phyloP scores from a whole-genome alignment of 148 eudicot species.

The Rhododendron kiyosumense region DNA sequence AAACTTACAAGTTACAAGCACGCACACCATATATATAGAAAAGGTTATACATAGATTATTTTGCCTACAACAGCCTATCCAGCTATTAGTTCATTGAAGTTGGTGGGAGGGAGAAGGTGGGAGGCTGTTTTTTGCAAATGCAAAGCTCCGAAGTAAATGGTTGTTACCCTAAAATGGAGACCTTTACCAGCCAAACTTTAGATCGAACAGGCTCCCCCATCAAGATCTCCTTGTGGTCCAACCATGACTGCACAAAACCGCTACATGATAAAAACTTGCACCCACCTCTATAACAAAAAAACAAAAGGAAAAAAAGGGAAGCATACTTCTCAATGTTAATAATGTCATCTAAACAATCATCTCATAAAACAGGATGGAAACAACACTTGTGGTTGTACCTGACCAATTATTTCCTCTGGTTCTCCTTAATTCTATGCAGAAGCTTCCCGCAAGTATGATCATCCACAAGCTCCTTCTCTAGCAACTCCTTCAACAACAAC shows the following conservation, averaged over 20 bases:
- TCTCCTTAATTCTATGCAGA: constrained; percentile 38
- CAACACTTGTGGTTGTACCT: background rate
- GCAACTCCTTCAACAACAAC: constrained; percentile 49
- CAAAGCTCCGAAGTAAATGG: background rate
- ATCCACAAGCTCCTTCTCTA: constrained; percentile 49
- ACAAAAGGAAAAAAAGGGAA: background rate
- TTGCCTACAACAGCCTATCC: background rate
- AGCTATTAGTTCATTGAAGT: background rate
- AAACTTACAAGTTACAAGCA: background rate
- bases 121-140: background rate
- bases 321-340: background rate
- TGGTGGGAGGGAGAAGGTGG: background rate
- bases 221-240: background rate
- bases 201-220: background rate
- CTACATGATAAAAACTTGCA: background rate
- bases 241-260: background rate
- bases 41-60: background rate
- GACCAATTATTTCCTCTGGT: constrained; percentile 4
- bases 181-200: background rate
- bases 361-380: background rate
- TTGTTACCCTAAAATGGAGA: background rate
- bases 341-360: background rate
- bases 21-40: background rate
- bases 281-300: background rate
- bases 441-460: constrained; percentile 36